Conservation (phyloP, 371 early-diverging fungal species). For the Syncephalastrum contaminatum region DNA sequence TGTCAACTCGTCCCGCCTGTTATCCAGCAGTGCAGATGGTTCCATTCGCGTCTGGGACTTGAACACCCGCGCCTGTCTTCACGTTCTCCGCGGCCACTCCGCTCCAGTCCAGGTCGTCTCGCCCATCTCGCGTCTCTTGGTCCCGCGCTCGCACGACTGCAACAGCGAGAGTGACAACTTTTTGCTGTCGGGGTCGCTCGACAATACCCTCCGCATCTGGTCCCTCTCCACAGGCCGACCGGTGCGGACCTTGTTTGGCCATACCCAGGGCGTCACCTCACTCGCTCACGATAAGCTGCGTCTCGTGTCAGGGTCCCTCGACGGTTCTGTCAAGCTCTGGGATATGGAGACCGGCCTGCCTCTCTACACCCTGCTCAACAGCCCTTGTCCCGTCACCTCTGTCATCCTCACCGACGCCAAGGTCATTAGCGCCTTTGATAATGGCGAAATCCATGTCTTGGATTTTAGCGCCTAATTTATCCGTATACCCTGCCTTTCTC, state of each 20-base stretch:
- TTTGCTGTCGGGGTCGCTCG: conserved; percentile 69
- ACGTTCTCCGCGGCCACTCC: conserved; percentile 69
- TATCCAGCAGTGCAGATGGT: conserved; percentile 85
- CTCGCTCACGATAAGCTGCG: conserved; percentile 83
- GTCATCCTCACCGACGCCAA: conserved; percentile 77
- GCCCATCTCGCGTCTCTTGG: no score
- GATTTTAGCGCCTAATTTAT: conserved; percentile 50
- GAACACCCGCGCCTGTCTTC: conserved; percentile 57
- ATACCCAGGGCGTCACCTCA: conserved; percentile 84
- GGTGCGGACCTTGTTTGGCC: conserved; percentile 77
- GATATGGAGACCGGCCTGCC: conserved; percentile 78
- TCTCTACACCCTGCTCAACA: conserved; percentile 64
- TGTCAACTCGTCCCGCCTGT: conserved; percentile 65
- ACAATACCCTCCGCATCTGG: conserved; percentile 85
- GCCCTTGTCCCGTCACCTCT: conserved; percentile 62
- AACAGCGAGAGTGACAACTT: no score
- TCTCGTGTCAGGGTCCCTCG: conserved; percentile 83
- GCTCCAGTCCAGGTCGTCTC: conserved; percentile 69
- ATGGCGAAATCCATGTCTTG: conserved; percentile 70
- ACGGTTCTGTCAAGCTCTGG: conserved; percentile 89
- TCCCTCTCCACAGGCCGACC: conserved; percentile 76
- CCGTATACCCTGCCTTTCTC: conserved; percentile 4
- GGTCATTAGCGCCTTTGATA: conserved; percentile 79
- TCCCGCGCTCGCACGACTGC: no score
- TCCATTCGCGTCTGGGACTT: conserved; percentile 89